A percentile compares a stretch with the other conserved stretches of the same genome.
Evolutionary conservation across 1,284 basidiomycete genomes (phyloP).

Genomic region (Cystobasidiaceae sp.): DNA sequence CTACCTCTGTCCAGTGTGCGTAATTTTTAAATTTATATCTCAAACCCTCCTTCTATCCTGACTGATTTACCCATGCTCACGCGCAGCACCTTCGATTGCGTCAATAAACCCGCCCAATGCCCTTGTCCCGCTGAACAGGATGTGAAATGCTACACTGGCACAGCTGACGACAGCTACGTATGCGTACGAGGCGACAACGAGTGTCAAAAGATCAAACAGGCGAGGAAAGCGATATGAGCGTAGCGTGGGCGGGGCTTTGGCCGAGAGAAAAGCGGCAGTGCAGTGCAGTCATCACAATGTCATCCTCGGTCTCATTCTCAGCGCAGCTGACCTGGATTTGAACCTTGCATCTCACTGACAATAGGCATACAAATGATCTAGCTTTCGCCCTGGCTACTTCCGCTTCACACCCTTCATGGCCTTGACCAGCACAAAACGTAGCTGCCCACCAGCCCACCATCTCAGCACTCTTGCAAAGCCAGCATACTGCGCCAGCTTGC

Average conservation of each 20-base stretch:
- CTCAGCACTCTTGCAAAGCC: slow-evolving; percentile 14
- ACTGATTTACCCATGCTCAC: neutral
- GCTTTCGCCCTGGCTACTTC: neutral
- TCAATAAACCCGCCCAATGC: slow-evolving; percentile 17
- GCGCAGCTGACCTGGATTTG: too few relatives aligned
- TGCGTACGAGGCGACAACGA: slow-evolving; percentile 27
- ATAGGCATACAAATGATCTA: neutral
- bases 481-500: slow-evolving; percentile 12
- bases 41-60: neutral
- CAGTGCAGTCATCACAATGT: too few relatives aligned
- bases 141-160: slow-evolving; percentile 17
- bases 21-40: neutral
- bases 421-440: slow-evolving; percentile 23
- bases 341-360: too few relatives aligned
- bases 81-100: slow-evolving; percentile 27
- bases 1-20: slow-evolving; percentile 26
- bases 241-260: neutral
- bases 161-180: slow-evolving; percentile 4
- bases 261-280: neutral
- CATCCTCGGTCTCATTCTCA: too few relatives aligned
- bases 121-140: slow-evolving; percentile 25
- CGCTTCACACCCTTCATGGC: slow-evolving; percentile 24
- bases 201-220: slow-evolving; percentile 2
- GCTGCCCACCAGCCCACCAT: slow-evolving; percentile 9
- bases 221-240: slow-evolving; percentile 16